Base-by-base conservation (phyloP, 2,329 filamentous ascomycete genomes). In the Lachnellula subtilissima region DNA sequence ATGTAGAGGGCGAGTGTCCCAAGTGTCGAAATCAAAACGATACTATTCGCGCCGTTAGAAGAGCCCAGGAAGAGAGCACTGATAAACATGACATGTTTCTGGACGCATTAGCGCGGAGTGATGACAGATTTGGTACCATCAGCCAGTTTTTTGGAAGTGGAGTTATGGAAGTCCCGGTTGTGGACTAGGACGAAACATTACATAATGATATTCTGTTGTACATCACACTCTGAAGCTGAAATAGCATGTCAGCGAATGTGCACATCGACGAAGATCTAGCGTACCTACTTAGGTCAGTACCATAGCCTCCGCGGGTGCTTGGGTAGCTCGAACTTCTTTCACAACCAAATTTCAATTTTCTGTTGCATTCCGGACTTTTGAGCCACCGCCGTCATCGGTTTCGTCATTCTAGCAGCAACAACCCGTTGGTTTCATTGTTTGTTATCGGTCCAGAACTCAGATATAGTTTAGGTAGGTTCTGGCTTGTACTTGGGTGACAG, bases 141-240 rank as follows among this genome's bases (percentile, higher is more conserved):
- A 90, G 91, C 58, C 91, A 96, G 69, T 99, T 94, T 83, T 97
- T 96, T 77, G 93, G 92, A 0, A 78, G 92, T 55, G 93, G 94
- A 1, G 91, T 97, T 3, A 96, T 97, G 91, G 82, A 79, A 25
- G 78, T 68, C 45, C 60, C 66, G 8, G 49, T 57, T 12, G 49
- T 60, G 25, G 63, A 61, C 6, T 57, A 56, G 49, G 36, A 19
- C n/a, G 23, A 42, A 35, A 39, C 35, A 8, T 3, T 11, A 19
- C 19, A 14, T 42, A 51, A 51, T 25, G 23, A 43, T 9, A n/a
- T 15, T 28, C 22, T 43, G n/a, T 43, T 25, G 37, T n/a, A 43
- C 11, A 11, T 43, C 25, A 19, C 49, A 42, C 23, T 48, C 12
- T 40, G 15, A 40, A 49, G 47, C 47, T 32, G 28, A 32, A 32